Percentiles rank a stretch among this genome's conserved stretches.
Conservation (phyloP, 2,329 filamentous ascomycete genomes). For the Truncatella angustata region DNA sequence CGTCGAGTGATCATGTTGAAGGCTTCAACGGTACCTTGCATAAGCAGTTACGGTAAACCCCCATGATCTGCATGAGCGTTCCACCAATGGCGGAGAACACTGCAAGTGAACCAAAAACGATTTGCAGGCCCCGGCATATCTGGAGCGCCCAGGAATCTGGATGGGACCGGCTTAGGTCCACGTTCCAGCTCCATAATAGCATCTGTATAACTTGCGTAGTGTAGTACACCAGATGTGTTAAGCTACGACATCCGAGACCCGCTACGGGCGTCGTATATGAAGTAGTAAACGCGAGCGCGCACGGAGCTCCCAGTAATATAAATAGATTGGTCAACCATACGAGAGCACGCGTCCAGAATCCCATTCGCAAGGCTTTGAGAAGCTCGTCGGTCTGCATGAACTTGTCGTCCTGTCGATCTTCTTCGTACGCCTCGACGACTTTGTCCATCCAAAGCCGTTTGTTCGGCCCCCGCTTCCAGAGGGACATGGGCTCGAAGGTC, state of each 20-base stretch:
- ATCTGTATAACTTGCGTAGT: slow-evolving; percentile 30
- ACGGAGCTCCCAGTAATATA: slow-evolving; percentile 23
- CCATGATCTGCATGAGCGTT: slow-evolving; percentile 1
- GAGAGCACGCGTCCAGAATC: slow-evolving; percentile 22
- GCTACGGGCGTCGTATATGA: slow-evolving; percentile 31
- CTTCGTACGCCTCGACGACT: slow-evolving; percentile 11
- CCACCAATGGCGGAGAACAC: not conserved
- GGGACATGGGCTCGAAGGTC: not conserved
- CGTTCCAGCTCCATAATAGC: slow-evolving; percentile 20
- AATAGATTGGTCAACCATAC: not conserved
- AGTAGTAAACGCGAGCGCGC: slow-evolving; percentile 30
- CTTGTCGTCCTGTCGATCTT: slow-evolving; percentile 10
- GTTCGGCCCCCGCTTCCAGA: slow-evolving; percentile 7
- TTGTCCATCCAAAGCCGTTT: slow-evolving; percentile 17
- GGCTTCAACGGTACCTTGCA: not conserved
- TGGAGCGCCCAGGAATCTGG: not conserved
- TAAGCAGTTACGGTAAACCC: slow-evolving; percentile 1
- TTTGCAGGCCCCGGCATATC: not conserved
- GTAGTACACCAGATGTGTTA: slow-evolving; percentile 33
- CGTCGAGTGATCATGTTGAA: not conserved
- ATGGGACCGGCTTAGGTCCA: not conserved
- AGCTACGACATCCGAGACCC: slow-evolving; percentile 30
- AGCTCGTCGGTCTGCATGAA: slow-evolving; percentile 13
- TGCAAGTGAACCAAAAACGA: not conserved
- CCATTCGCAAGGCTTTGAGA: slow-evolving; percentile 28